Base-by-base conservation (phyloP, 106 monocot genomes). In the Apostasia shenzhenica region DNA sequence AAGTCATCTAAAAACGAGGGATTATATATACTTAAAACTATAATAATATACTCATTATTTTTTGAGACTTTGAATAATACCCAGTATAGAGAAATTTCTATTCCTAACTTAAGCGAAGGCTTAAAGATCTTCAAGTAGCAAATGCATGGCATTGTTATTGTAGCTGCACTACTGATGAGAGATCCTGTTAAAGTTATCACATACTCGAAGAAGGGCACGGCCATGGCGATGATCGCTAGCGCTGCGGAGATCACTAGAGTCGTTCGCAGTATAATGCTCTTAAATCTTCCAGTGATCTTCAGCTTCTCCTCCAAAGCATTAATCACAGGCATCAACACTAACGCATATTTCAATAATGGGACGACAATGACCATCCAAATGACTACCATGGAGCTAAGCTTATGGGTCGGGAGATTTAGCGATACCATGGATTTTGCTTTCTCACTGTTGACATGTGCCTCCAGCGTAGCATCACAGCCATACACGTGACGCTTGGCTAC, bases 41-140 rank as follows among this genome's bases (percentile, higher is more conserved):
- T 26, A 26, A 26, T 26, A 26, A 26, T 26, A 26, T 26, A 26
- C 26, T 26, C 26, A 26, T 26, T 26, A 26, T 26, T 26, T 26
- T 26, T 26, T 26, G 26, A 26, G 26, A 26, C 26, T 0, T 26
- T 26, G 26, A 26, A 26, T 26, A 26, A 26, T 26, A 26, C 26
- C 26, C 26, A 26, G 26, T 26, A 26, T 26, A 0, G 26, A 26
- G 26, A 7, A 40, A 9, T 11, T 12, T 61, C 43, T 8, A 41
- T 1, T 1, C 61, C 41, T 42, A 40, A 8, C 41, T 61, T 61
- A 26, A 26, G 26, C 10, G 61, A 9, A 9, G 61, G 2, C 0
- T 43, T 61, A 9, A 42, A 61, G 41, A 61, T 61, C 61, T 41
- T 61, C 4, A 61, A 42, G 10, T 61, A 61, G 41, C 61, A 61